Percentiles rank a stretch among this genome's conserved stretches.
Evolutionary conservation across 352 stramenopile species (phyloP).

Genomic region (Globisporangium recalcitrans): DNA sequence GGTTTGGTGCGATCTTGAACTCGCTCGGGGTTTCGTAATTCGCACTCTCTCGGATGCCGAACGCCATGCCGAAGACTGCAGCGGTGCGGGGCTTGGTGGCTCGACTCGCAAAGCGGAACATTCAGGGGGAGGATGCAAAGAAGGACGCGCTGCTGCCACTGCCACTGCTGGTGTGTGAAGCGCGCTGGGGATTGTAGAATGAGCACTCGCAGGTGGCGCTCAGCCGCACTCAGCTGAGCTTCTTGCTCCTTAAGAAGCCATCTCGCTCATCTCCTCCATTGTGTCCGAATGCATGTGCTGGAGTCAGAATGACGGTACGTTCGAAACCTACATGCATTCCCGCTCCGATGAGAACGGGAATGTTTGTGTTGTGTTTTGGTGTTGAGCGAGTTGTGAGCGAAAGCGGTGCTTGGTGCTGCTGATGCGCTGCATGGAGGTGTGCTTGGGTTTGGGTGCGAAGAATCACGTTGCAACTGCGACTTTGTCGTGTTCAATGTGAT

Average conservation of each 20-base stretch:
- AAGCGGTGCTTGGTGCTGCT: no score
- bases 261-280: not conserved
- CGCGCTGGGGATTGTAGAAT: not conserved
- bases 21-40: constrained; percentile 11
- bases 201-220: not conserved
- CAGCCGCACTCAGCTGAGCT: no score
- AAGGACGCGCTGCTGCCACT: not conserved
- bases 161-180: not conserved
- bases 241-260: no score
- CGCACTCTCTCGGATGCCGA: constrained; percentile 7
- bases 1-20: constrained; percentile 18
- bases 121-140: not conserved
- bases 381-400: no score
- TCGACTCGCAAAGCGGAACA: constrained; percentile 5
- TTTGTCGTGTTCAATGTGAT: no score
- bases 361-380: no score
- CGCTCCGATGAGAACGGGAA: no score
- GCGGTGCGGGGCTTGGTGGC: not conserved
- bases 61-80: constrained; percentile 11
- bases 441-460: no score
- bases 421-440: no score
- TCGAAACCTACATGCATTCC: no score
- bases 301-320: no score
- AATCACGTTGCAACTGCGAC: no score
- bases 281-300: not conserved